Evolutionary conservation across 139 green algal species (phyloP).

Genomic region (Yamagishiella unicocca): DNA sequence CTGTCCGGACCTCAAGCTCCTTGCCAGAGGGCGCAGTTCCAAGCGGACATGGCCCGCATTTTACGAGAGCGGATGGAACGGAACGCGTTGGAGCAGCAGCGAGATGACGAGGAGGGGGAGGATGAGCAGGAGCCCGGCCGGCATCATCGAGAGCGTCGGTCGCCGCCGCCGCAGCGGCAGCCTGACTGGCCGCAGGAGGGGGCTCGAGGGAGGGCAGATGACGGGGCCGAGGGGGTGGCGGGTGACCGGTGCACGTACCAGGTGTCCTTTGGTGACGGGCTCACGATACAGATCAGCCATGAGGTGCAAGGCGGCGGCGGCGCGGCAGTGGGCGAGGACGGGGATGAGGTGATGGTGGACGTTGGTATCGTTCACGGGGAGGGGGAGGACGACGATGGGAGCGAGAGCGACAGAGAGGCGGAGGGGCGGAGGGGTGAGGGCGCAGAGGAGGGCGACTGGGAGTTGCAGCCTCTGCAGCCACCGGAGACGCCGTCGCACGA

Average conservation of each 20-base stretch:
- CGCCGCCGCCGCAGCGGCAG: neutral
- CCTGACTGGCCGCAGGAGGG: neutral
- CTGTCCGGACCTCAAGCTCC: neutral
- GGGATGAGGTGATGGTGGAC: slow-evolving; percentile 35
- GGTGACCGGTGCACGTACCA: neutral
- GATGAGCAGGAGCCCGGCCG: neutral
- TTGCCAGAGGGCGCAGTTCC: neutral
- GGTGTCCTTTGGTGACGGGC: slow-evolving; percentile 24
- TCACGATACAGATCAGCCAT: slow-evolving; percentile 41
- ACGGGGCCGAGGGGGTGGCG: neutral
- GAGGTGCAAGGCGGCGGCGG: neutral
- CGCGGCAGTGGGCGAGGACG: neutral
- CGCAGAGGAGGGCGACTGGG: neutral
- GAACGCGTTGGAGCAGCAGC: slow-evolving; percentile 17
- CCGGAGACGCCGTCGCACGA: slow-evolving; percentile 12
- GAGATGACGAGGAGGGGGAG: neutral
- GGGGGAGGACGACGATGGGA: neutral
- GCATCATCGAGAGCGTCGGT: neutral
- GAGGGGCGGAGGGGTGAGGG: neutral
- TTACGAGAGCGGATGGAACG: slow-evolving; percentile 36
- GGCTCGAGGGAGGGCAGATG: neutral
- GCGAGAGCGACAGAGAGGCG: neutral
- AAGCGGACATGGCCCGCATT: neutral
- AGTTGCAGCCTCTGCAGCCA: slow-evolving; percentile 8
- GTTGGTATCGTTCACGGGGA: neutral